Evolutionary conservation across 768 basidiomycete genomes (phyloP), one percentile per base, ranked within the genome.

Genomic region (Obba rivulosa): DNA sequence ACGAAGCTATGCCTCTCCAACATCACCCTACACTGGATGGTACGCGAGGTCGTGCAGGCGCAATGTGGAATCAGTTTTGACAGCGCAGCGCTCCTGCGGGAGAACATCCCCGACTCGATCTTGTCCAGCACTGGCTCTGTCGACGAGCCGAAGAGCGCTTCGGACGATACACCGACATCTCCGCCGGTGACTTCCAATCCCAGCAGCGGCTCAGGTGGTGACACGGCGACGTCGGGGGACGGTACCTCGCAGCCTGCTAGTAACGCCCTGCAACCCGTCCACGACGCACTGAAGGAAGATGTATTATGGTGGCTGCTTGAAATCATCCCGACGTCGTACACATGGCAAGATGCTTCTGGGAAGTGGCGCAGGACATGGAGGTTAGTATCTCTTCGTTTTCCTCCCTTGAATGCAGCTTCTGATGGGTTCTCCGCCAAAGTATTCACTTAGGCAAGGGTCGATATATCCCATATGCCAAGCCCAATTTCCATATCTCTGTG

Each of bases 11-110:
- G 69, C 8, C 72, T 91, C 4, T 66, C 78, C 1, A 75, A 85
- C 56, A 79, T 87, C 54, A 67, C 79, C 16, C 68, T 92, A 23
- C 77, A 78, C 22, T 92, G 88, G 88, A 89, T 92, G 87, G 71
- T 90, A 31, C 79, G 80, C 45, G 77, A 91, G 54, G 70, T 80
- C 48, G 69, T 80, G 20, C 56, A 62, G 10, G 71, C 85, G 13
- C 63, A 71, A n/a, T 80, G 83, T 55, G 81, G 78, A 4, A 73
- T 89, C 28, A 55, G 67, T 24, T 87, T 87, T 57, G 77, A 83
- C 47, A 47, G 58, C 3, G 66, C 57, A 2, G 78, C 76, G 14
- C 72, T 87, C 21, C 56, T 57, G 17, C 67, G 69, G 10, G 69
- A 70, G 8, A 67, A 69, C n/a, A 76, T 80, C 40, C 59, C 62